Evolutionary conservation across 352 stramenopile genomes (phyloP).

Genomic region (Pythium insidiosum): DNA sequence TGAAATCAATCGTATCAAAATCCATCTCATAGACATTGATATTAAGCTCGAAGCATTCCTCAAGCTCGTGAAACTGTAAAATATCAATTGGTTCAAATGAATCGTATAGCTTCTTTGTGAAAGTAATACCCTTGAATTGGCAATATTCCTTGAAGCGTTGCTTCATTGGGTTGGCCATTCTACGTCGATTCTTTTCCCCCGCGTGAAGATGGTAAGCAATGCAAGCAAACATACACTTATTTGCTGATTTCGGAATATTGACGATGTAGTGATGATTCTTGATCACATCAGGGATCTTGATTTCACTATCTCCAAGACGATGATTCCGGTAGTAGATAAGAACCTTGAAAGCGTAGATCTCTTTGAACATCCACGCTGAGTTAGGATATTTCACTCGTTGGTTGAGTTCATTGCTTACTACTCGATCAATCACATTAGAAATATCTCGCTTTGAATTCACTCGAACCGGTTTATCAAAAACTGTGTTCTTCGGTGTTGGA

Average conservation of each 20-base stretch:
- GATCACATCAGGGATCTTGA: constrained; percentile 8
- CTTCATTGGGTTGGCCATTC: constrained; percentile 2
- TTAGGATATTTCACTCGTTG: constrained; percentile 11
- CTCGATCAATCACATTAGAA: constrained; percentile 7
- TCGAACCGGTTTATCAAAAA: constrained; percentile 8
- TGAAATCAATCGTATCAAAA: constrained; percentile 8
- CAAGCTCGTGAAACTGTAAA: constrained; percentile 11
- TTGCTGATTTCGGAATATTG: constrained; percentile 8
- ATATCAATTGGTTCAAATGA: constrained; percentile 14
- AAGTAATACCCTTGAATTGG: constrained; percentile 4
- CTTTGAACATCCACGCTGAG: constrained; percentile 8
- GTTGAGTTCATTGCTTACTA: constrained; percentile 11
- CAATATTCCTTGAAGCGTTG: constrained; percentile 8
- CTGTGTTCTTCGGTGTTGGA: constrained; percentile 4
- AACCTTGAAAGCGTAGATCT: constrained; percentile 12
- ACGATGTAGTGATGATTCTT: constrained; percentile 13
- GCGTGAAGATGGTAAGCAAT: neutral
- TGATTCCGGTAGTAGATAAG: constrained; percentile 12
- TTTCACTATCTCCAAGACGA: constrained; percentile 10
- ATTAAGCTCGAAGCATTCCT: constrained; percentile 10
- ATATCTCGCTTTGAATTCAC: constrained; percentile 14
- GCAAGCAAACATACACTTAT: neutral
- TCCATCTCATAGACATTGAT: constrained; percentile 15
- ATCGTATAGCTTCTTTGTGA: constrained; percentile 1
- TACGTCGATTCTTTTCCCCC: neutral